Base-by-base conservation (phyloP, 2,329 filamentous ascomycete species). In the Tricladium varicosporioides region DNA sequence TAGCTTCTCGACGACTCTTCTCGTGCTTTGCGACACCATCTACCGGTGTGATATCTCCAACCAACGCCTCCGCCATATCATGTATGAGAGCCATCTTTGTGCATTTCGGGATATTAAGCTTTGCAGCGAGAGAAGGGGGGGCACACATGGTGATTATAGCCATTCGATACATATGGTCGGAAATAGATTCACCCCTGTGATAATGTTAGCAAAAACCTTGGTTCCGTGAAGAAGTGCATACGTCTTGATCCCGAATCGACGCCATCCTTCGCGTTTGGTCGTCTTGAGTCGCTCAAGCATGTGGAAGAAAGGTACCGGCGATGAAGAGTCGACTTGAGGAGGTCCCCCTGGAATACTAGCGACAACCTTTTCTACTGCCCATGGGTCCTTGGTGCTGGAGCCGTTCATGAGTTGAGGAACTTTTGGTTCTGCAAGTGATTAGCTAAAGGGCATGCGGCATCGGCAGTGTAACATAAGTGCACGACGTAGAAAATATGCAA, bases 151-250 rank as follows among this genome's bases (percentile, higher is more conserved):
- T 92, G 73, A 99, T 91, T 65, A 99, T 83, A 50, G 92, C 91
- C 94, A 99, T 99, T 75, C 94, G 92, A 76, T 97, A 99, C 94
- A 99, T 99, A 80, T 99, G 94, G 76, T 99, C 94, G 53, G 91
- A 83, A 70, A 99, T 97, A 1, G 91, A 96, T 74, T 99, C 94
- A 71, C 91, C 89, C 57, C 81, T 86, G 61, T 5, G 16, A 8
- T 22, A 15, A 16, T 60, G 50, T 53, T 42, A 43, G 42, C 5
- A 47, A 33, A 16, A 31, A 46, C 18, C 16, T 45, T 11, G 33
- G 22, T 15, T 44, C 4, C 10, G 33, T 5, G 40, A 15, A 18
- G 7, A 45, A 44, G 48, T 1, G 49, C 70, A 45, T 70, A 85
- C 83, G 78, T 74, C 1, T 75, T 65, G 65, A 99, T 91, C 42